phyloP scores from a whole-genome alignment of 179 eudicot species.

The Amaranthus tricolor region DNA sequence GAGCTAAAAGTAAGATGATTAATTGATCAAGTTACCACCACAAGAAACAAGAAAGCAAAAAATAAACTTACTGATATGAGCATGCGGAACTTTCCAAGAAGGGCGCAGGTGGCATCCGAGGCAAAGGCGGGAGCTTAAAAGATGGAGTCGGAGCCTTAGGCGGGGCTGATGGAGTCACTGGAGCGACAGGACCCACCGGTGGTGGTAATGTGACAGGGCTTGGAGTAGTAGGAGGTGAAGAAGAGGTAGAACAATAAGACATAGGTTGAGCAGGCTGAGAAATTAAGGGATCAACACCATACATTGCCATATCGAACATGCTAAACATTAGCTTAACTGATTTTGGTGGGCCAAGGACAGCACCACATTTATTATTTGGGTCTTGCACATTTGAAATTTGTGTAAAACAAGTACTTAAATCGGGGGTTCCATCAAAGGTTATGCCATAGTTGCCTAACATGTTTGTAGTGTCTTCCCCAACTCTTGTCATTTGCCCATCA shows the following conservation, averaged over 20 bases:
- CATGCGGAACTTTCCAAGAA: slow-evolving; percentile 70
- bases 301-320: slow-evolving; percentile 70
- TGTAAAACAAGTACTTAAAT: slow-evolving; percentile 51
- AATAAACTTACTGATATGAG: slow-evolving; percentile 52
- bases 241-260: slow-evolving; percentile 53
- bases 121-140: slow-evolving; percentile 33
- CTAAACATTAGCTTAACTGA: slow-evolving; percentile 49
- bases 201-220: slow-evolving; percentile 26
- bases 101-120: slow-evolving; percentile 50
- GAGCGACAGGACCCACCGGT: slow-evolving; percentile 20
- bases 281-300: slow-evolving; percentile 59
- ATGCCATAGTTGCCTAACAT: slow-evolving; percentile 62
- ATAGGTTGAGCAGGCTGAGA: slow-evolving; percentile 78
- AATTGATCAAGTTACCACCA: background rate
- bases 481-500: slow-evolving; percentile 36
- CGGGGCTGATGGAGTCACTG: slow-evolving; percentile 24
- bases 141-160: slow-evolving; percentile 29
- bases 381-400: slow-evolving; percentile 40
- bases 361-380: slow-evolving; percentile 39
- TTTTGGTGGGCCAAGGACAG: slow-evolving; percentile 60
- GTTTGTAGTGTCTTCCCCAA: slow-evolving; percentile 62
- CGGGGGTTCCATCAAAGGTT: slow-evolving; percentile 65
- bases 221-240: slow-evolving; percentile 24
- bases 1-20: background rate
- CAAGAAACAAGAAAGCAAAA: background rate